Evolutionary conservation across 345 rosid genomes (phyloP), one percentile per base, ranked within the genome.

Genomic region (Hirschfeldia incana): DNA sequence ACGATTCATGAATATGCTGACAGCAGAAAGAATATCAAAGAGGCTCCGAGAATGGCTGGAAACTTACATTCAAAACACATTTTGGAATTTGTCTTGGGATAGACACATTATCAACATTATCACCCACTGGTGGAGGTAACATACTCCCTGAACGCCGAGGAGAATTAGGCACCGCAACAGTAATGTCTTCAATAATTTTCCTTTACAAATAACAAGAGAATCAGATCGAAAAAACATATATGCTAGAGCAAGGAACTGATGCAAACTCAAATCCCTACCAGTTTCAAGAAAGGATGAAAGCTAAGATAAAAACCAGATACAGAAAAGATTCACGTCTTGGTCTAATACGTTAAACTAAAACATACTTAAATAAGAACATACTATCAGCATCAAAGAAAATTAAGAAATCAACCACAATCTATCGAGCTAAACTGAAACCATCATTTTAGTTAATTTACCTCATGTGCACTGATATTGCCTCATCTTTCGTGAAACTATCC

Each of bases 401-500:
- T 37, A 36, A 62, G 55, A 36, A 37, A 42, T 28, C 44, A 57
- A 16, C 72, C 34, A 72, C 36, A 58, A 71, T 70, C 70, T 55
- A 63, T 64, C 44, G 17, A 65, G 21, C 1, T 30, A 16, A 42
- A 78, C 72, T 65, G 27, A 65, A 53, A 32, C 57, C 17, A 51
- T 51, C 21, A 21, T 51, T 51, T 51, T 5, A 51, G 57, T 70
- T 39, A 61, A 32, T 77, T 58, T 85, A 93, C 98, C 97, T 93
- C 73, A 96, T 89, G 81, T 88, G 90, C 16, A 86, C 94, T 65
- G 98, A 90, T 80, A 93, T 85, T 59, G 86, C 83, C 84, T 93
- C 99, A 86, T 95, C 98, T 89, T 93, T 95, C 9, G 98, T 79
- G 76, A 93, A 95, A 87, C 99, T 95, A 81, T 93, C 97, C 83